These are phyloP conservation scores for Nemania sp. DNA, from an alignment of 2,329 filamentous ascomycete species.

Conservation along the genomic window DNA sequence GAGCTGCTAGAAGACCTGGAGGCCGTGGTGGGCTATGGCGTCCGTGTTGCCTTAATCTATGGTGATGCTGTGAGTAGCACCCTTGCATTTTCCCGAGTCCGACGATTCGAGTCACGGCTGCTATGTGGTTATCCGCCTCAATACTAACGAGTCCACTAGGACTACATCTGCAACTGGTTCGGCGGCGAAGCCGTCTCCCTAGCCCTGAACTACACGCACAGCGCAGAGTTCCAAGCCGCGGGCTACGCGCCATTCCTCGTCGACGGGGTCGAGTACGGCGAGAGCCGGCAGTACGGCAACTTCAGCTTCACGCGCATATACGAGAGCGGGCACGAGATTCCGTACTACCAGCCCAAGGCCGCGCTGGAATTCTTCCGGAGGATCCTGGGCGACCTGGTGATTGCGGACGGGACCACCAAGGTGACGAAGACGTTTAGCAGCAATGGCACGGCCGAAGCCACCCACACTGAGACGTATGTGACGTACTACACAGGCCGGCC, in stretches of 20 bases:
- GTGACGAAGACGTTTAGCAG: conserved; percentile 64
- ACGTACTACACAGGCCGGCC: conserved; percentile 66
- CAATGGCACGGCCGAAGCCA: conserved; percentile 68
- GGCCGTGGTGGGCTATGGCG: conserved; percentile 68
- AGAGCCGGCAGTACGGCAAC: conserved; percentile 81
- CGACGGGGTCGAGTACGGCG: conserved; percentile 75
- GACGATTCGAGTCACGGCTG: background rate
- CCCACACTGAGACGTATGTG: conserved; percentile 64
- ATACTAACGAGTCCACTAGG: conserved; percentile 50
- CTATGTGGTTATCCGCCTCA: too few relatives aligned
- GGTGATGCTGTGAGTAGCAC: conserved; percentile 59
- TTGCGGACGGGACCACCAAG: conserved; percentile 66
- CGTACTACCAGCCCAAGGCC: conserved; percentile 71
- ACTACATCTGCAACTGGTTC: conserved; percentile 75
- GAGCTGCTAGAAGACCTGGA: conserved; percentile 71
- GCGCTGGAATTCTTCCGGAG: conserved; percentile 71
- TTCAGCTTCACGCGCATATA: conserved; percentile 74
- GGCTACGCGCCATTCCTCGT: conserved; percentile 80
- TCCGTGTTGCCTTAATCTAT: conserved; percentile 79
- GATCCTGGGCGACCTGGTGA: conserved; percentile 67
- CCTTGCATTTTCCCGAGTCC: background rate
- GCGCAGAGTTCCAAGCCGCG: conserved; percentile 68
- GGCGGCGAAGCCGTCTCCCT: conserved; percentile 82
- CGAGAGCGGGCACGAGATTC: conserved; percentile 73
- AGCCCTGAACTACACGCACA: conserved; percentile 66